Evolutionary conservation across 352 stramenopile genomes (phyloP).

Genomic region (Phytopythium boreale): DNA sequence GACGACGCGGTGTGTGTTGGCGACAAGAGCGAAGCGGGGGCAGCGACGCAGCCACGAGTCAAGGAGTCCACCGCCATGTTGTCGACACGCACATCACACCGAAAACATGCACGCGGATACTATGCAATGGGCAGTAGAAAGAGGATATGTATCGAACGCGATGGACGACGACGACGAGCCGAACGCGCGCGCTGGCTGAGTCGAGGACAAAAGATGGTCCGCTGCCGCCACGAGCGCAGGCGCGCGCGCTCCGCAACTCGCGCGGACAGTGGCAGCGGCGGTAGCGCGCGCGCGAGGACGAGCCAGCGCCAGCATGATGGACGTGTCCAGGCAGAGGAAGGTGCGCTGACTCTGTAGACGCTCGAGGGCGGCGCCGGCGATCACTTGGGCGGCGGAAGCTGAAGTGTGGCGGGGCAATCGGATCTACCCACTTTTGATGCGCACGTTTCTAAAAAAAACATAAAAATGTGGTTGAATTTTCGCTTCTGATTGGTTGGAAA

Average conservation of each 20-base stretch:
- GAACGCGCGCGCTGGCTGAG: not conserved
- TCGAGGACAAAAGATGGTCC: not conserved
- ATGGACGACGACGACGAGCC: constrained; percentile 11
- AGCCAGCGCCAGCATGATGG: constrained; percentile 4
- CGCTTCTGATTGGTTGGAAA: constrained; percentile 6
- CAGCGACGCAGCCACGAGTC: not conserved
- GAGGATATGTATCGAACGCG: constrained; percentile 19
- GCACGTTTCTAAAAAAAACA: not conserved
- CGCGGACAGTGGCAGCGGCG: not conserved
- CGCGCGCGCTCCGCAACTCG: not conserved
- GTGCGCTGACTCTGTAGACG: too few relatives aligned
- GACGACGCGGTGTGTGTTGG: constrained; percentile 65
- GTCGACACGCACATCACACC: not conserved
- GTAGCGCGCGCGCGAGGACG: not conserved
- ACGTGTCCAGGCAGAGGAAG: not conserved
- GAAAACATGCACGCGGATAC: not conserved
- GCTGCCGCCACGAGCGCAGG: too few relatives aligned
- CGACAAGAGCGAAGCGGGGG: not conserved
- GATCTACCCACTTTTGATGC: not conserved
- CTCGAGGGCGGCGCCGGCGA: too few relatives aligned
- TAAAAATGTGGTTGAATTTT: not conserved
- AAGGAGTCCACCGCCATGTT: not conserved
- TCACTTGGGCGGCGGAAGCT: not conserved
- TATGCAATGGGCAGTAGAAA: not conserved
- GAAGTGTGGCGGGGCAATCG: not conserved